These are phyloP conservation scores for Lyophyllum decastes DNA, from an alignment of 768 basidiomycete species.

Conservation along the genomic window DNA sequence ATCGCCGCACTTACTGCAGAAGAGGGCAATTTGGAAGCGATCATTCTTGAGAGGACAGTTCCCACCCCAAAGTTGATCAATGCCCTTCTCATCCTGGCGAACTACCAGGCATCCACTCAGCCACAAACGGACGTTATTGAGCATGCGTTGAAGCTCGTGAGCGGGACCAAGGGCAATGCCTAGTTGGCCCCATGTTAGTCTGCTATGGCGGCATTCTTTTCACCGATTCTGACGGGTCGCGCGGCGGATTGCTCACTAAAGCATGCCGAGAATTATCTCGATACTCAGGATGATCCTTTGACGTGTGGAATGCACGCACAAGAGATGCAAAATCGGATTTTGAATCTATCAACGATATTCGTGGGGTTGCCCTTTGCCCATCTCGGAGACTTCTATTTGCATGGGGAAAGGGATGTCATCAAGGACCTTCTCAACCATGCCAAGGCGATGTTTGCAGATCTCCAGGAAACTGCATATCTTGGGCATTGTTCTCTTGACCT, in stretches of 20 bases:
- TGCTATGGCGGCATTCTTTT: neutral
- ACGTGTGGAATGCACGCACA: neutral
- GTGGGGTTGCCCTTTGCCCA: neutral
- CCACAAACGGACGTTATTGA: conserved; percentile 18
- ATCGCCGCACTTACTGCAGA: conserved; percentile 1
- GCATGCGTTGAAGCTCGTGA: conserved; percentile 3
- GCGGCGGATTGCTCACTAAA: neutral
- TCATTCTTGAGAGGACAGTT: conserved; percentile 13
- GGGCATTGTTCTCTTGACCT: too few species aligned
- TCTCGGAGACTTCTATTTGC: neutral
- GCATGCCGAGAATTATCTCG: neutral
- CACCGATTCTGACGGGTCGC: neutral
- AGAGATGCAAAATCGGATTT: neutral
- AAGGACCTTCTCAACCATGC: neutral
- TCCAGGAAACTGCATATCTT: too few species aligned
- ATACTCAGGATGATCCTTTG: neutral
- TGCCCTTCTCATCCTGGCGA: conserved; percentile 17
- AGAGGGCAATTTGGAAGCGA: conserved; percentile 14
- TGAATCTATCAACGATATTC: neutral
- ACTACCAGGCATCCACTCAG: conserved; percentile 16
- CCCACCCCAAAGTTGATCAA: conserved; percentile 10
- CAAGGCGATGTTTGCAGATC: neutral
- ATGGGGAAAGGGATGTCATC: neutral
- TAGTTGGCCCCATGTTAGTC: neutral
- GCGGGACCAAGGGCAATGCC: neutral